A percentile compares a stretch with the other conserved stretches of the same genome.
Evolutionary conservation across 2,329 filamentous ascomycete species (phyloP).

Genomic region (Cryphonectria japonica): DNA sequence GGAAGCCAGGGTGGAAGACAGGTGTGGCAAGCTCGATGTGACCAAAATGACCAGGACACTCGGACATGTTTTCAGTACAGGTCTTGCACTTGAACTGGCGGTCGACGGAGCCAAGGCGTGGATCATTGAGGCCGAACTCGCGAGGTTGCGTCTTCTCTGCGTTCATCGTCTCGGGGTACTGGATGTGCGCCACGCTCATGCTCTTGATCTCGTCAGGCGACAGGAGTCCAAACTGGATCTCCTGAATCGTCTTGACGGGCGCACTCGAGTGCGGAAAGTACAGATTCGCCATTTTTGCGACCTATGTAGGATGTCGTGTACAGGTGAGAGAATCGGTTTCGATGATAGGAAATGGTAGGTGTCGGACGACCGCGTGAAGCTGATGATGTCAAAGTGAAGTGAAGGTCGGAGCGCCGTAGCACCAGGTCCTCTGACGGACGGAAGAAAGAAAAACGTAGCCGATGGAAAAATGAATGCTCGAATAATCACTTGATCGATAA

Average conservation of each 20-base stretch:
- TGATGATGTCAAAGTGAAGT: conserved; percentile 17
- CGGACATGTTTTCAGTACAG: conserved; percentile 91
- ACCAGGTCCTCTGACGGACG: conserved; percentile 10
- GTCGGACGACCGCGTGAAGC: conserved; percentile 11
- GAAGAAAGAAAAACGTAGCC: conserved; percentile 5
- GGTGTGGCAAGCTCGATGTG: conserved; percentile 98
- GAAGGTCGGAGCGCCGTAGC: conserved; percentile 6
- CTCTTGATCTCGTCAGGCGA: conserved; percentile 99
- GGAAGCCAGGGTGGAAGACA: conserved; percentile 93
- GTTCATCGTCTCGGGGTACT: conserved; percentile 99
- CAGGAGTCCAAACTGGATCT: conserved; percentile 98
- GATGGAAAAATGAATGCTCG: conserved; percentile 24
- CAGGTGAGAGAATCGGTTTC: conserved; percentile 8
- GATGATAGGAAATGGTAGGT: conserved; percentile 25
- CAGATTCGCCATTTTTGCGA: conserved; percentile 82
- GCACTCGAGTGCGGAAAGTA: conserved; percentile 90
- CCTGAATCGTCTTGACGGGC: conserved; percentile 95
- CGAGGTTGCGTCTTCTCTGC: conserved; percentile 90
- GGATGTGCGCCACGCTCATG: conserved; percentile 94
- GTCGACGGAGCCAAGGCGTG: conserved; percentile 94
- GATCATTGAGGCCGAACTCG: conserved; percentile 91
- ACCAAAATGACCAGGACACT: conserved; percentile 97
- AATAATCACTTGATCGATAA: conserved; percentile 14
- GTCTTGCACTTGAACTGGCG: conserved; percentile 94
- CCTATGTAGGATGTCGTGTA: conserved; percentile 37